phyloP scores from a whole-genome alignment of 768 basidiomycete species.

The Suillus tomentosus region DNA sequence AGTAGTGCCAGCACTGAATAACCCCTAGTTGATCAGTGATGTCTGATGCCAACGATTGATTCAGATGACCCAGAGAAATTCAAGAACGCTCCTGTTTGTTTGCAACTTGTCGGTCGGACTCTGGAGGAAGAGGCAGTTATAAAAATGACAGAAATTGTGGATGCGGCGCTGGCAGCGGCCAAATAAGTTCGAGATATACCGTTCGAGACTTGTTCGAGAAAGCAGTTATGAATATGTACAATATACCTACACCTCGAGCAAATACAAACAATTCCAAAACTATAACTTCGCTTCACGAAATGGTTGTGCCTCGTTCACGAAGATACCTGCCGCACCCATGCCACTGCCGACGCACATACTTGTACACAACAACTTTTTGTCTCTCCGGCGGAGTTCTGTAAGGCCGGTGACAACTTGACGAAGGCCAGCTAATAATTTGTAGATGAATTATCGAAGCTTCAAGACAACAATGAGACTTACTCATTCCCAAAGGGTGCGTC shows the following conservation, averaged over 20 bases:
- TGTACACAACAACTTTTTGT: conserved; percentile 74
- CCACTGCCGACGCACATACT: conserved; percentile 85
- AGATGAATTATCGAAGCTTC: conserved; percentile 18
- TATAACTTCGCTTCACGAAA: conserved; percentile 28
- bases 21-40: not conserved
- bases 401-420: conserved; percentile 90
- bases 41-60: conserved; percentile 10
- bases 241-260: conserved; percentile 4
- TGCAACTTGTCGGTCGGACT: conserved; percentile 71
- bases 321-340: conserved; percentile 84
- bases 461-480: conserved; percentile 41
- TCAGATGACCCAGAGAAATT: conserved; percentile 61
- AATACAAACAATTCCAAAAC: conserved; percentile 3
- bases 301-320: conserved; percentile 64
- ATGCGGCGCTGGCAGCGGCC: conserved; percentile 45
- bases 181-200: conserved; percentile 3
- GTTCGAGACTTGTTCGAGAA: not conserved
- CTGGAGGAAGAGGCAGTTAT: conserved; percentile 78
- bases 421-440: conserved; percentile 59
- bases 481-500: conserved; percentile 83
- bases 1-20: conserved; percentile 22
- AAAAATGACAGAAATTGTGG: conserved; percentile 67
- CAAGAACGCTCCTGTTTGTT: conserved; percentile 56
- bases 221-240: not conserved
- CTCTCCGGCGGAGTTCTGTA: conserved; percentile 71